These are phyloP conservation scores for Pelargonium nanum DNA, from an alignment of 345 rosid genomes.

Conservation along the genomic window DNA sequence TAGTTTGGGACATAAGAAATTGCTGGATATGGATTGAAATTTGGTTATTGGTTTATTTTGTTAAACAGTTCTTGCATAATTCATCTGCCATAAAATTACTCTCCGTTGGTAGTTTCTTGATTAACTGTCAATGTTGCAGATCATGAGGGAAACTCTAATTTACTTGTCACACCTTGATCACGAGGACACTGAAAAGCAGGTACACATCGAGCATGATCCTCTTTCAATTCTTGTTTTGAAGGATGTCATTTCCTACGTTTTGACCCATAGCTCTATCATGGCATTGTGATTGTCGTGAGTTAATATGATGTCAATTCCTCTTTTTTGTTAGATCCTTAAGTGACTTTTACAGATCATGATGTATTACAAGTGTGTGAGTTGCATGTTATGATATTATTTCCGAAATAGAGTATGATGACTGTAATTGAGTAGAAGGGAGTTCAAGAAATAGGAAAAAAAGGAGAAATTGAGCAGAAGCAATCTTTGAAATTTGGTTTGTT, in stretches of 20 bases:
- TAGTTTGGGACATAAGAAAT: no score
- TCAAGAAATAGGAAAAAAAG: no score
- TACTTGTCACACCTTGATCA: slow-evolving; percentile 95
- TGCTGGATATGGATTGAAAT: no score
- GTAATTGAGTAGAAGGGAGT: no score
- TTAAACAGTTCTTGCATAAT: neutral
- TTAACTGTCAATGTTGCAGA: slow-evolving; percentile 41
- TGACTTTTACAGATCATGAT: no score
- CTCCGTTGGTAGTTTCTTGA: neutral
- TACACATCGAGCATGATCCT: slow-evolving; percentile 10
- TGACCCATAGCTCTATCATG: neutral
- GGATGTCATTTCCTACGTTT: neutral
- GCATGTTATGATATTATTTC: no score
- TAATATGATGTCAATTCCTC: no score
- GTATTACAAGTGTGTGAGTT: no score
- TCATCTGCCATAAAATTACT: neutral
- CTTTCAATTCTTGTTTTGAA: neutral
- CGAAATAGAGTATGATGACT: no score
- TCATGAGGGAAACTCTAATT: slow-evolving; percentile 92
- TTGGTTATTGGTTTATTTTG: neutral
- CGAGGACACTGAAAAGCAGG: slow-evolving; percentile 98
- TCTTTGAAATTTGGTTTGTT: no score
- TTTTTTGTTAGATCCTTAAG: no score
- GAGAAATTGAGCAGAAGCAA: no score
- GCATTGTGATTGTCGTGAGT: neutral